phyloP scores from a whole-genome alignment of 2,329 filamentous ascomycete genomes.

The Laburnicola sp. region DNA sequence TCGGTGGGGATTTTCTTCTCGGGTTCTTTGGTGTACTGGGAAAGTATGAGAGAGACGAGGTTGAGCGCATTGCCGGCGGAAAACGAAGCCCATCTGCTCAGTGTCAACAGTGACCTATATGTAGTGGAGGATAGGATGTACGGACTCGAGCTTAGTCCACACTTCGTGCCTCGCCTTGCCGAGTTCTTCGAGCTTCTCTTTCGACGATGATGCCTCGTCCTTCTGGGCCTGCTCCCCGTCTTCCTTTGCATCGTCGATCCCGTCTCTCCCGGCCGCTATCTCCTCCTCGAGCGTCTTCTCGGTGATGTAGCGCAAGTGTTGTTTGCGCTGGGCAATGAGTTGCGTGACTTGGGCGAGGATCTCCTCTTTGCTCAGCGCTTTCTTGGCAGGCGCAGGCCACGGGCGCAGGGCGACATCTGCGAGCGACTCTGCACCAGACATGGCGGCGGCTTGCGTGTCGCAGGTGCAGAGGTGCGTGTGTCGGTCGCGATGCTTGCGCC shows the following conservation, averaged over 20 bases:
- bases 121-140: conserved; percentile 56
- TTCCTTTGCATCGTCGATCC: conserved; percentile 45
- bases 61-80: conserved; percentile 39
- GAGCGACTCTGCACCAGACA: conserved; percentile 32
- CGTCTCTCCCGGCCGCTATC: conserved; percentile 55
- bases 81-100: conserved; percentile 35
- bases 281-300: conserved; percentile 73
- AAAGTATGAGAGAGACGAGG: conserved; percentile 37
- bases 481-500: no score
- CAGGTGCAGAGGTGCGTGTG: no score
- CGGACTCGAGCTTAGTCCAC: conserved; percentile 46
- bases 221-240: conserved; percentile 51
- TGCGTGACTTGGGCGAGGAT: conserved; percentile 77
- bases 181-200: conserved; percentile 46
- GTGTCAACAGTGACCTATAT: conserved; percentile 21
- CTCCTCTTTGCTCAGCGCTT: conserved; percentile 55
- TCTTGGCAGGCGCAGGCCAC: conserved; percentile 56
- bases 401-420: conserved; percentile 64
- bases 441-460: conserved; percentile 14
- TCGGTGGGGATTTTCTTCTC: no score
- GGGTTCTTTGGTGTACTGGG: conserved; percentile 32
- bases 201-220: conserved; percentile 42
- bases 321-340: conserved; percentile 73
- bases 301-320: conserved; percentile 76
- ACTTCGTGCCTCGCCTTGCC: conserved; percentile 48